phyloP scores from a whole-genome alignment of 202 grass and related monocot species.

The Thinopyrum obtusiflorum region DNA sequence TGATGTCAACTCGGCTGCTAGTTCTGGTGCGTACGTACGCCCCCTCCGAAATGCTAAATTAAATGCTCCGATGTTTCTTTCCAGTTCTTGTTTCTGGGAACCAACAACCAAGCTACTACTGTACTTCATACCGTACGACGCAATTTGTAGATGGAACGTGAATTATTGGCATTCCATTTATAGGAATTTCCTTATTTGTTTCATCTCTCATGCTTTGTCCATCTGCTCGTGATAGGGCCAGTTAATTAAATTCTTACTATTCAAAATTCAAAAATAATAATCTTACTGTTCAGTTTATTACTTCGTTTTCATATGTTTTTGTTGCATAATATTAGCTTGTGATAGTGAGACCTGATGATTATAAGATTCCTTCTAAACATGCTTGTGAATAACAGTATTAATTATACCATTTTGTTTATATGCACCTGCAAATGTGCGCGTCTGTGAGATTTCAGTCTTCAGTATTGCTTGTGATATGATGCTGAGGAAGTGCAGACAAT shows the following conservation, averaged over 20 bases:
- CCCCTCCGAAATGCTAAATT: neutral
- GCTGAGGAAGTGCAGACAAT: neutral
- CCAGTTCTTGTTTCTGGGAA: neutral
- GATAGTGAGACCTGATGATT: neutral
- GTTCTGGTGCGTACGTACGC: neutral
- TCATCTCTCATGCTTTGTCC: neutral
- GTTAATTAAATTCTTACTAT: too few species aligned
- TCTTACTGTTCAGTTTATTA: neutral
- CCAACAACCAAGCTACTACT: too few species aligned
- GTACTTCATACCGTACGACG: too few species aligned
- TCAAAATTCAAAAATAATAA: too few species aligned
- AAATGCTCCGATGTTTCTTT: neutral
- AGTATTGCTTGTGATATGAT: neutral
- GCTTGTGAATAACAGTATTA: neutral
- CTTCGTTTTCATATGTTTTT: neutral
- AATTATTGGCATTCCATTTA: neutral
- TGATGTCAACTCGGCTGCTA: neutral
- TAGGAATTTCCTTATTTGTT: neutral
- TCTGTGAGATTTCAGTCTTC: neutral
- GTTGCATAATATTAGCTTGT: neutral
- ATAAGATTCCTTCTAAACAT: neutral
- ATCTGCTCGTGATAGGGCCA: too few species aligned
- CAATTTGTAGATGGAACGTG: neutral
- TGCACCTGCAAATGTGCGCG: neutral
- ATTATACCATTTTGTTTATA: neutral